Percentiles rank a stretch among this genome's conserved stretches.
phyloP scores from a whole-genome alignment of 1,284 basidiomycete species.

The Wallemia hederae region DNA sequence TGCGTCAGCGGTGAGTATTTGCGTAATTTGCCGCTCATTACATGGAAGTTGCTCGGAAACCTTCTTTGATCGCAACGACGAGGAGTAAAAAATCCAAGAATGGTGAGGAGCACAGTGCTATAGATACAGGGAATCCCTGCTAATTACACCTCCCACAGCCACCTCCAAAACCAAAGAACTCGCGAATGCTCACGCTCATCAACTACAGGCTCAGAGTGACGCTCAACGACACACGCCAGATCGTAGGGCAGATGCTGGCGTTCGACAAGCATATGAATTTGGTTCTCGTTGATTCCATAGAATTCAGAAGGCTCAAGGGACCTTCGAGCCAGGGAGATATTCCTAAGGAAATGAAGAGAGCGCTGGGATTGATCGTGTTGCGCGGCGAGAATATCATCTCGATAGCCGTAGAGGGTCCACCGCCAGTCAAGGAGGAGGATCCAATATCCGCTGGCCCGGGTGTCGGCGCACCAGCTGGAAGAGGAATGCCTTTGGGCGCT shows the following conservation, averaged over 20 bases:
- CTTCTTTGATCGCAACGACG: background rate
- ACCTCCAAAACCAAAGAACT: constrained; percentile 81
- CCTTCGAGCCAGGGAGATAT: constrained; percentile 16
- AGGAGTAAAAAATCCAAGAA: background rate
- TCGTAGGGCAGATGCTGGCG: constrained; percentile 94
- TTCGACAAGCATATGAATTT: constrained; percentile 99
- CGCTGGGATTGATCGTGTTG: constrained; percentile 79
- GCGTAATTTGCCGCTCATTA: no score
- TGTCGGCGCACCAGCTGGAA: background rate
- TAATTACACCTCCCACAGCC: constrained; percentile 23
- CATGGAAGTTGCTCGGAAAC: no score
- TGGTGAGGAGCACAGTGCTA: background rate
- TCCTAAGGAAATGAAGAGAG: constrained; percentile 59
- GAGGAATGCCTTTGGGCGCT: background rate
- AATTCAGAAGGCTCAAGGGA: constrained; percentile 50
- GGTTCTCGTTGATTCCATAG: constrained; percentile 88
- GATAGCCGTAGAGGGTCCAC: constrained; percentile 80
- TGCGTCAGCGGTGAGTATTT: background rate
- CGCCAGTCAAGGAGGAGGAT: constrained; percentile 63
- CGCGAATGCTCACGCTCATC: constrained; percentile 91
- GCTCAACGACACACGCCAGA: constrained; percentile 82
- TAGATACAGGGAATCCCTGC: no score
- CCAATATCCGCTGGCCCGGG: background rate
- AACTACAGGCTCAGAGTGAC: constrained; percentile 95
- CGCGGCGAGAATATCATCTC: constrained; percentile 91